Evolutionary conservation across 1,284 basidiomycete species (phyloP).

Genomic region (Mycena citricolor): DNA sequence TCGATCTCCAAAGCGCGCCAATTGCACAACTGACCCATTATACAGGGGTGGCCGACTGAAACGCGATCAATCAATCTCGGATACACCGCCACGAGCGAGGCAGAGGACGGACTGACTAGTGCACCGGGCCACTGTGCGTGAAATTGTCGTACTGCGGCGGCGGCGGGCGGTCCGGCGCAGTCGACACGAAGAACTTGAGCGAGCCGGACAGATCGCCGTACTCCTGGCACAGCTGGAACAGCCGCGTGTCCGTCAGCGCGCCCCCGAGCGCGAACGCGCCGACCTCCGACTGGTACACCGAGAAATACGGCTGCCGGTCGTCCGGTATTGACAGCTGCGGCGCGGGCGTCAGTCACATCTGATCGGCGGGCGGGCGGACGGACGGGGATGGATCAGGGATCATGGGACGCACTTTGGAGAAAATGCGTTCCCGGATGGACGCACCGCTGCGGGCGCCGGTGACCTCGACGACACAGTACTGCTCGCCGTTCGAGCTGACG

Average conservation of each 20-base stretch:
- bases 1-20: no score
- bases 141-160: no score
- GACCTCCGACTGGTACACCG: conserved; percentile 74
- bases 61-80: no score
- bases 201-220: conserved; percentile 65
- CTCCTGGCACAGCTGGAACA: conserved; percentile 62
- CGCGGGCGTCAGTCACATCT: conserved; percentile 7
- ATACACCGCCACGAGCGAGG: no score
- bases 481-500: conserved; percentile 44
- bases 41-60: no score
- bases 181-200: conserved; percentile 69
- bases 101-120: no score
- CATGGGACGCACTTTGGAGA: conserved; percentile 38
- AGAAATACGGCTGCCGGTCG: conserved; percentile 61
- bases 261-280: conserved; percentile 63
- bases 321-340: conserved; percentile 74
- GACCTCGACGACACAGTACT: conserved; percentile 46
- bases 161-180: conserved; percentile 40
- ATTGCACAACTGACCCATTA: no score
- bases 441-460: conserved; percentile 43
- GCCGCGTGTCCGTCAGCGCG: conserved; percentile 55
- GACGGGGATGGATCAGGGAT: not conserved
- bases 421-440: conserved; percentile 44
- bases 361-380: not conserved
- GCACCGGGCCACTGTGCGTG: no score